A percentile compares a stretch with the other conserved stretches of the same genome.
These are phyloP conservation scores for Dalbergia cultrata DNA, from an alignment of 306 rosid species.

Conservation along the genomic window DNA sequence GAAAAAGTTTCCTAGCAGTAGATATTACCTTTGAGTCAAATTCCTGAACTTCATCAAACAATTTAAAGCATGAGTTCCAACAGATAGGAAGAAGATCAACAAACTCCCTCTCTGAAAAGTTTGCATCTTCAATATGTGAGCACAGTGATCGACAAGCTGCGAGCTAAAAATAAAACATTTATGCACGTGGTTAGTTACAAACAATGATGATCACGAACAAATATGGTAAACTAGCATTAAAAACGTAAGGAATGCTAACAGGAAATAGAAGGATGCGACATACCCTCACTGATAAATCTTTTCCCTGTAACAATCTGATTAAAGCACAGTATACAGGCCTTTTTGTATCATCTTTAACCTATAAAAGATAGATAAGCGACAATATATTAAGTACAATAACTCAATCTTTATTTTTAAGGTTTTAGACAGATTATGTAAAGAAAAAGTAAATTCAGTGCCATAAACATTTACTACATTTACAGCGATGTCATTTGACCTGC, in stretches of 20 bases:
- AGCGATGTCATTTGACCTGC: slow-evolving; percentile 16
- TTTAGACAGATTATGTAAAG: slow-evolving; percentile 33
- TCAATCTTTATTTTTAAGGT: slow-evolving; percentile 33
- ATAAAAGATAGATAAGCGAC: slow-evolving; percentile 49
- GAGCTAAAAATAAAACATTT: slow-evolving; percentile 60
- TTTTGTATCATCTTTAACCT: slow-evolving; percentile 92
- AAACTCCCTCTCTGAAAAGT: slow-evolving; percentile 84
- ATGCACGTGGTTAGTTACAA: slow-evolving; percentile 48
- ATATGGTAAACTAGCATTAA: slow-evolving; percentile 39
- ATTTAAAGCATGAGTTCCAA: slow-evolving; percentile 89
- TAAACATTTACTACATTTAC: not conserved
- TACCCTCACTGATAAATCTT: slow-evolving; percentile 89
- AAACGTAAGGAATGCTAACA: slow-evolving; percentile 27
- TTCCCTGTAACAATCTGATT: slow-evolving; percentile 86
- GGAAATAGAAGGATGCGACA: slow-evolving; percentile 44
- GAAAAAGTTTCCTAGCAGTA: slow-evolving; percentile 40
- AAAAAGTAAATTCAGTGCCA: slow-evolving; percentile 11
- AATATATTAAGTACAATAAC: slow-evolving; percentile 31
- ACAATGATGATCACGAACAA: slow-evolving; percentile 33
- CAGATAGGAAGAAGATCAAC: slow-evolving; percentile 89
- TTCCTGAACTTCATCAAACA: slow-evolving; percentile 93
- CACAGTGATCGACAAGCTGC: slow-evolving; percentile 98
- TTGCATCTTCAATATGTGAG: slow-evolving; percentile 89
- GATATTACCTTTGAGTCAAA: slow-evolving; percentile 91
- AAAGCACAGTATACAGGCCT: slow-evolving; percentile 93